These are phyloP conservation scores for Podospora anserina DNA, from an alignment of 495 filamentous ascomycete genomes.

Conservation along the genomic window DNA sequence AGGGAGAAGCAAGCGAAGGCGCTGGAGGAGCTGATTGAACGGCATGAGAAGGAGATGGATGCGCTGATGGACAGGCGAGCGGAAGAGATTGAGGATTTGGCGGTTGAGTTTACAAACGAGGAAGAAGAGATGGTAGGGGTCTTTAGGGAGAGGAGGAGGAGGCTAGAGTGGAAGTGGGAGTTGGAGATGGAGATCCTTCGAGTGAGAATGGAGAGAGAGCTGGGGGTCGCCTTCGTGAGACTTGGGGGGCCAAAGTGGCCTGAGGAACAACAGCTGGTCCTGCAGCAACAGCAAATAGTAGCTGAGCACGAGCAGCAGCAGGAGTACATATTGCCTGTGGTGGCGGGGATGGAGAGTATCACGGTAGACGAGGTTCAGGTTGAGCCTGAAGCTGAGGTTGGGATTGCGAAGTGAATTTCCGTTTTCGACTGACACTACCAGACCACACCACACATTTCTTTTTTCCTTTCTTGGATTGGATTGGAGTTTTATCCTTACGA, in stretches of 20 bases:
- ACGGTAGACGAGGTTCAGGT: not conserved
- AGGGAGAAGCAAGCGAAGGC: slow-evolving; percentile 70
- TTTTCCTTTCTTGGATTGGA: not conserved
- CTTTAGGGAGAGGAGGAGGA: slow-evolving; percentile 50
- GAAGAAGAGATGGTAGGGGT: slow-evolving; percentile 47
- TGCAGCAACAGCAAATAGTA: not conserved
- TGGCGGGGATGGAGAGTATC: slow-evolving; percentile 12
- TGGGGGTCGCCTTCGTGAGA: slow-evolving; percentile 48
- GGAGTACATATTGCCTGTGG: slow-evolving; percentile 3
- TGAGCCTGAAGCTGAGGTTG: not conserved
- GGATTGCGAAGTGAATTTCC: not conserved
- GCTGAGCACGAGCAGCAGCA: not conserved
- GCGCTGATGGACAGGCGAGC: slow-evolving; percentile 50
- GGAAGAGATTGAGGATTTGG: slow-evolving; percentile 54
- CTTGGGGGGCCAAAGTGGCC: slow-evolving; percentile 48
- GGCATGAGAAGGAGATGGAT: slow-evolving; percentile 63
- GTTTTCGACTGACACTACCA: not conserved
- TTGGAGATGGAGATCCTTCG: slow-evolving; percentile 63
- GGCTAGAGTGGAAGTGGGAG: slow-evolving; percentile 56
- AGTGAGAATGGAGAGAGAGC: slow-evolving; percentile 53
- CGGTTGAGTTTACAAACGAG: slow-evolving; percentile 53
- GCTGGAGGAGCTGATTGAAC: slow-evolving; percentile 60
- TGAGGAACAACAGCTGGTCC: not conserved
- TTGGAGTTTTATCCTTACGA: not conserved
- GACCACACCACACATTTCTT: not conserved